Percentiles rank a stretch among this genome's conserved stretches.
Evolutionary conservation across 2,329 filamentous ascomycete species (phyloP).

Genomic region (Alternaria rosae): DNA sequence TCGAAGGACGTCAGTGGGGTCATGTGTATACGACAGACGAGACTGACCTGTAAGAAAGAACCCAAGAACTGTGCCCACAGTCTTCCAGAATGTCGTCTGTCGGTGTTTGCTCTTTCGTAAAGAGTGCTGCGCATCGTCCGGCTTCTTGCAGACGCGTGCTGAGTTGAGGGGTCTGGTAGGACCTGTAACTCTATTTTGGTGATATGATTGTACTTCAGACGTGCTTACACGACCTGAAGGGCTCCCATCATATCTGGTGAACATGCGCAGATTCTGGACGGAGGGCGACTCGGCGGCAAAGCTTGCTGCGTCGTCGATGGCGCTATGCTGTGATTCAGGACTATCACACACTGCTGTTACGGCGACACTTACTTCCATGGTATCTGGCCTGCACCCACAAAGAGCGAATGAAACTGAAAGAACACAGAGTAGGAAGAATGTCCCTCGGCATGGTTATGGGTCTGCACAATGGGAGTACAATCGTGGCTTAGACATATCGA

Average conservation of each 20-base stretch:
- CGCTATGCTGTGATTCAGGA: neutral
- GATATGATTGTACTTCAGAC: rapidly evolving
- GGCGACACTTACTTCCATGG: neutral
- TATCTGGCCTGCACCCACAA: neutral
- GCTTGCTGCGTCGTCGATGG: neutral
- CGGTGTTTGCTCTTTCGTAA: neutral
- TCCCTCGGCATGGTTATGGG: neutral
- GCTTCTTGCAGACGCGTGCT: neutral
- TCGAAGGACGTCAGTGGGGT: neutral
- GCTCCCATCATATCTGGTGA: neutral
- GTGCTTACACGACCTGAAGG: neutral
- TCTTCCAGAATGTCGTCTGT: neutral
- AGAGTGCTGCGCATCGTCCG: neutral
- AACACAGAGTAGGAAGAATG: rapidly evolving
- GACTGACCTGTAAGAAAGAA: neutral
- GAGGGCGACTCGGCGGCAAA: neutral
- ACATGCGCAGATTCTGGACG: neutral
- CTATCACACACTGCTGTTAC: neutral
- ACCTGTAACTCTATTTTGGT: rapidly evolving
- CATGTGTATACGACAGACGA: rapidly evolving
- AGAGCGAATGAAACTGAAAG: neutral
- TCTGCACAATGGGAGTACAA: rapidly evolving
- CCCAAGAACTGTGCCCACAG: neutral
- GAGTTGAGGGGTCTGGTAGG: neutral
- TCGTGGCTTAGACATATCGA: neutral